A percentile compares a stretch with the other conserved stretches of the same genome.
Evolutionary conservation across 1,139 yeast species (phyloP).

Genomic region (Hemisphaericaspora xylofermentans): DNA sequence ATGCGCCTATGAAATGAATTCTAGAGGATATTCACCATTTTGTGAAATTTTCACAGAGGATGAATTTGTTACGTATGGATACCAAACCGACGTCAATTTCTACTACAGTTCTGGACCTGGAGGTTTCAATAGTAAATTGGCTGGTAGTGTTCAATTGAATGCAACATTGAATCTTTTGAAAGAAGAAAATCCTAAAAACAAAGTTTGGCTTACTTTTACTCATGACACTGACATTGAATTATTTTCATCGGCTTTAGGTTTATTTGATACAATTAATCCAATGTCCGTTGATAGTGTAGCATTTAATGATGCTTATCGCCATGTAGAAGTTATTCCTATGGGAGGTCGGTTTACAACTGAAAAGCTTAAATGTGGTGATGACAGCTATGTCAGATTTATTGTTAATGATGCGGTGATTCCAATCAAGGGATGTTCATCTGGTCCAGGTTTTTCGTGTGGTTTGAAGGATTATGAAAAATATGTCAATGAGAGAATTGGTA

Average conservation of each 20-base stretch:
- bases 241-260: conserved; percentile 51
- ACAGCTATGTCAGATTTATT: conserved; percentile 45
- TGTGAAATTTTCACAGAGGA: conserved; percentile 53
- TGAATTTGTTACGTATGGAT: conserved; percentile 46
- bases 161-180: conserved; percentile 31
- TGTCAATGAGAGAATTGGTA: conserved; percentile 31
- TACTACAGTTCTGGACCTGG: conserved; percentile 55
- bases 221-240: conserved; percentile 59
- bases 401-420: conserved; percentile 60
- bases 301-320: conserved; percentile 43
- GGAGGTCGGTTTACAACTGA: conserved; percentile 55
- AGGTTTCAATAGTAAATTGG: conserved; percentile 31
- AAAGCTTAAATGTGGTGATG: conserved; percentile 38
- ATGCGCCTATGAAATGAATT: conserved; percentile 57
- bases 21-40: conserved; percentile 46
- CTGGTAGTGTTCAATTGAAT: conserved; percentile 27
- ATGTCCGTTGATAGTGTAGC: conserved; percentile 33
- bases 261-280: conserved; percentile 33
- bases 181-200: conserved; percentile 23
- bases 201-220: conserved; percentile 48
- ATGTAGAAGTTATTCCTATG: conserved; percentile 53
- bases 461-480: conserved; percentile 39
- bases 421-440: conserved; percentile 45
- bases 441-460: conserved; percentile 60
- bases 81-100: conserved; percentile 43